Evolutionary conservation across 257 asterid species (phyloP).

Genomic region (Schizonepeta tenuifolia): DNA sequence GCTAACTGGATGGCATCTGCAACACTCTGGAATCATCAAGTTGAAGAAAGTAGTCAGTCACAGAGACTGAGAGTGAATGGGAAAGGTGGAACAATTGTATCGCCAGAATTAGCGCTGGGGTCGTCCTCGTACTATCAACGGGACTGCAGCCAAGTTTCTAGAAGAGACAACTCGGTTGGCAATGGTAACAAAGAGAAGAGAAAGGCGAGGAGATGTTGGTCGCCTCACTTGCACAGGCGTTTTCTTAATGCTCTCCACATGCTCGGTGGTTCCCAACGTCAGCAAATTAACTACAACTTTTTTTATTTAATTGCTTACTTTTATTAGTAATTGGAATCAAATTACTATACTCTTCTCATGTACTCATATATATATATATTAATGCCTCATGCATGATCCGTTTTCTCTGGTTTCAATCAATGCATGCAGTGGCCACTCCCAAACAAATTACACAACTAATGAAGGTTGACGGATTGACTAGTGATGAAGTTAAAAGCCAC

Average conservation of each 20-base stretch:
- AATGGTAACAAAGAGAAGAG: conserved; percentile 43
- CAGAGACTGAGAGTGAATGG: background rate
- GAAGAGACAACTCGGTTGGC: conserved; percentile 30
- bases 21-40: conserved; percentile 67
- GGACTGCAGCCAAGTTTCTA: conserved; percentile 30
- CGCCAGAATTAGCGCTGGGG: conserved; percentile 58
- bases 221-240: conserved; percentile 73
- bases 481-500: conserved; percentile 93
- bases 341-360: too few species aligned
- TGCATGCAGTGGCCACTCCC: conserved; percentile 75
- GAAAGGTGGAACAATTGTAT: background rate
- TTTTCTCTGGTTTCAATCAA: too few species aligned
- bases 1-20: conserved; percentile 77
- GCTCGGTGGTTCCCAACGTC: conserved; percentile 83
- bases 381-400: too few species aligned
- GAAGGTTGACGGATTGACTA: conserved; percentile 89
- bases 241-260: conserved; percentile 80
- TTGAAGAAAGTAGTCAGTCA: conserved; percentile 24
- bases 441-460: conserved; percentile 77
- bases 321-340: too few species aligned
- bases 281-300: background rate
- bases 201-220: conserved; percentile 85
- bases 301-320: background rate
- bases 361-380: too few species aligned
- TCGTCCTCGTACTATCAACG: conserved; percentile 29